Conservation (phyloP, 805 yeast species). For the Candida namnaoensis region DNA sequence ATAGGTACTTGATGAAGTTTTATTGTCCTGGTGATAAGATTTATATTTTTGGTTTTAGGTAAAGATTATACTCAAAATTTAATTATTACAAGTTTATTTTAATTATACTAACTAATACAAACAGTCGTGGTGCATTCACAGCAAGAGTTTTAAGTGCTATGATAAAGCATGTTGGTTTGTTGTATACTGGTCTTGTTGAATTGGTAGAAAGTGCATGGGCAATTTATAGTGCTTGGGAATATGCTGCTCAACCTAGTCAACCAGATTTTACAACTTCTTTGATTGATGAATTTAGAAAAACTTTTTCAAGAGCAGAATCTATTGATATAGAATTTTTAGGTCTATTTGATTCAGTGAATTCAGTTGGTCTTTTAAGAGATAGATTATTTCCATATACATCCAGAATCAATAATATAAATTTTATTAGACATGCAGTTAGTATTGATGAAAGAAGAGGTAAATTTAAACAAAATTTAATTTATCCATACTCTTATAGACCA, state of each 20-base stretch:
- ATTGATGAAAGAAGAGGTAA: slow-evolving; percentile 60
- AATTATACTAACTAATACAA: background rate
- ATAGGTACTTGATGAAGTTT: slow-evolving; percentile 38
- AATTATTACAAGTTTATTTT: slow-evolving; percentile 1
- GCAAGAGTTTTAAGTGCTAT: slow-evolving; percentile 59
- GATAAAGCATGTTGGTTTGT: slow-evolving; percentile 55
- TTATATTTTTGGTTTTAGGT: slow-evolving; percentile 49
- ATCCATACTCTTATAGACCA: slow-evolving; percentile 31
- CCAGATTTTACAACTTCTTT: slow-evolving; percentile 34
- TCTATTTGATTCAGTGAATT: slow-evolving; percentile 60
- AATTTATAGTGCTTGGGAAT: slow-evolving; percentile 50
- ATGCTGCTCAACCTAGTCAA: slow-evolving; percentile 46
- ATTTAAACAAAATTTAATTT: slow-evolving; percentile 48
- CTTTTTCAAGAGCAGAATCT: slow-evolving; percentile 36
- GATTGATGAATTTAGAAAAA: slow-evolving; percentile 42
- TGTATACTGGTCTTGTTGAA: slow-evolving; percentile 45
- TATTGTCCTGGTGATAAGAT: slow-evolving; percentile 43
- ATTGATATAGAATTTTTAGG: slow-evolving; percentile 52
- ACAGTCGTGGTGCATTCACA: slow-evolving; percentile 53
- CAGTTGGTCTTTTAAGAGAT: slow-evolving; percentile 54
- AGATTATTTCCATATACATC: slow-evolving; percentile 51
- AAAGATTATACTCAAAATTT: background rate
- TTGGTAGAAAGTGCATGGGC: slow-evolving; percentile 56
- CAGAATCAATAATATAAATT: slow-evolving; percentile 39
- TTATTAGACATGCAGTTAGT: slow-evolving; percentile 60